These are phyloP conservation scores for Comarum palustre DNA, from an alignment of 306 rosid species.

Conservation along the genomic window DNA sequence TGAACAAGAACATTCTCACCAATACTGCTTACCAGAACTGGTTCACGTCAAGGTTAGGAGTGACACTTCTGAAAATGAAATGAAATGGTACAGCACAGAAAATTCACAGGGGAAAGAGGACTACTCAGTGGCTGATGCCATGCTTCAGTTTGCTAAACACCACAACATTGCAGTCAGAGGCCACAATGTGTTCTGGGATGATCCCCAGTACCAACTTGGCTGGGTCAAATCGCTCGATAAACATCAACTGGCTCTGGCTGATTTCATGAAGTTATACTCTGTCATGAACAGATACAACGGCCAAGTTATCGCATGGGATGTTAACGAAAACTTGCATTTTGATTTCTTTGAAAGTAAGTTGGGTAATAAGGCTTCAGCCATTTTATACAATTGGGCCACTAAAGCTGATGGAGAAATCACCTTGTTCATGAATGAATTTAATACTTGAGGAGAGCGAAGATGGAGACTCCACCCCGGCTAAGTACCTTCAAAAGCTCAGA, in stretches of 20 bases:
- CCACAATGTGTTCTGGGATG: constrained; percentile 72
- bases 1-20: constrained; percentile 49
- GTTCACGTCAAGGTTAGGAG: constrained; percentile 60
- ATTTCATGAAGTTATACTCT: constrained; percentile 37
- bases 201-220: constrained; percentile 37
- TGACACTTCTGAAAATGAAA: constrained; percentile 62
- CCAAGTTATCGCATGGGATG: constrained; percentile 71
- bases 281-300: constrained; percentile 52
- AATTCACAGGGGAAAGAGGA: constrained; percentile 31
- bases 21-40: constrained; percentile 53
- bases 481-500: constrained; percentile 48
- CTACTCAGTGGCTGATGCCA: constrained; percentile 45
- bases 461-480: constrained; percentile 31
- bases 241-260: constrained; percentile 31
- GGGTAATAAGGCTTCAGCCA: constrained; percentile 38
- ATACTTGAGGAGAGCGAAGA: constrained; percentile 70
- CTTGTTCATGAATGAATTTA: constrained; percentile 66
- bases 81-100: constrained; percentile 81
- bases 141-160: constrained; percentile 49
- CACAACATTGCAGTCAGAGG: constrained; percentile 54
- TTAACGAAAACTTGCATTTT: constrained; percentile 64
- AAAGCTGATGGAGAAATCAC: constrained; percentile 37
- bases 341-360: constrained; percentile 49
- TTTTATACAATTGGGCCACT: constrained; percentile 37
- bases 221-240: constrained; percentile 55